Evolutionary conservation across 495 filamentous ascomycete genomes (phyloP), one percentile per base, ranked within the genome.

Genomic region (Lichenothelia convexa): DNA sequence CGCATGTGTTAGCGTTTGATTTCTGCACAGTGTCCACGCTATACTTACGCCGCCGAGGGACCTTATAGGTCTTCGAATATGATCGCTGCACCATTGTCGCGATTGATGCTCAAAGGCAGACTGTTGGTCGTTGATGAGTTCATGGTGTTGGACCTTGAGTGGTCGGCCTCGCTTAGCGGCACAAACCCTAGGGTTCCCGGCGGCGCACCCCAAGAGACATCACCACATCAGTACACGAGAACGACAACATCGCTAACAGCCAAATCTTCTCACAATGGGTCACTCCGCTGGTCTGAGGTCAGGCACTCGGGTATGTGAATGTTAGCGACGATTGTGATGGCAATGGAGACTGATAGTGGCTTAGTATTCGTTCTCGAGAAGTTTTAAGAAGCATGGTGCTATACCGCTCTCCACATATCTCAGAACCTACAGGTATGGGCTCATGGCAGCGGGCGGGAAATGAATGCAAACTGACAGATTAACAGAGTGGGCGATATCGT

Each of bases 61-160:
- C 80, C 75, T 91, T 93, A 64, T 91, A 87, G 72, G 89, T 95
- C 81, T 97, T 97, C 60, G 80, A 85, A 71, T 93, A 94, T 43
- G 72, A 72, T 43, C 70, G 68, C 47, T 63, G 61, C 55, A 44
- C 67, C 52, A 56, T 56, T 30, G 35, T 47, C 26, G 46, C 38
- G 23, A 17, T 30, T 36, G 18, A 44, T 47, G 45, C 46, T 46
- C 42, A n/a, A n/a, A n/a, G n/a, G n/a, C n/a, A n/a, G n/a, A n/a
- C n/a, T n/a, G n/a, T n/a, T n/a, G n/a, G n/a, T n/a, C n/a, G n/a
- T n/a, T n/a, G n/a, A n/a, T n/a, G n/a, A n/a, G n/a, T n/a, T n/a
- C 24, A 45, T 27, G 39, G 40, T 34, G 33, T 30, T n/a, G n/a
- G n/a, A n/a, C n/a, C n/a, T n/a, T n/a, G n/a, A n/a, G n/a, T n/a